These are phyloP conservation scores for Cylindricascospora bacillispora DNA, from an alignment of 1,139 yeast species.

Conservation along the genomic window DNA sequence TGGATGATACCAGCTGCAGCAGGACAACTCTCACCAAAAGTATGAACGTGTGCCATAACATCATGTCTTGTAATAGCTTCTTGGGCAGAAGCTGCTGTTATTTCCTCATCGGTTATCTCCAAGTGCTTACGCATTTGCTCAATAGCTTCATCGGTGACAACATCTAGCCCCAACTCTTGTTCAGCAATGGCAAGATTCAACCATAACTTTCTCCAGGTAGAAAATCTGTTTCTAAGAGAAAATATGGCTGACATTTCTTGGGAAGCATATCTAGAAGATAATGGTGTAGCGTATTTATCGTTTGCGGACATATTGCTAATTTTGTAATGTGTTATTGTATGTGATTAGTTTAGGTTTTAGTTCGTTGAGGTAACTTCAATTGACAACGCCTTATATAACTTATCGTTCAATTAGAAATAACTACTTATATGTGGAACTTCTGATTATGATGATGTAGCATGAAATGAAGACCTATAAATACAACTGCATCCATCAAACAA, in stretches of 20 bases:
- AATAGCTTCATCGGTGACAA: slow-evolving; percentile 83
- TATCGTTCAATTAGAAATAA: background rate
- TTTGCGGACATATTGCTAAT: slow-evolving; percentile 30
- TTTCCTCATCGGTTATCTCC: slow-evolving; percentile 83
- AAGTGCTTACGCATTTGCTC: slow-evolving; percentile 70
- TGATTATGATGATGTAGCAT: no score
- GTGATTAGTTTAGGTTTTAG: slow-evolving; percentile 1
- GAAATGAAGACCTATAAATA: no score
- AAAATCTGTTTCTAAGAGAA: slow-evolving; percentile 85
- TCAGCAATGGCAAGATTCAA: slow-evolving; percentile 92
- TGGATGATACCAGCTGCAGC: slow-evolving; percentile 97
- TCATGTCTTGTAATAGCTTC: slow-evolving; percentile 98
- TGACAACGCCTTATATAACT: background rate
- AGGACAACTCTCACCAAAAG: slow-evolving; percentile 85
- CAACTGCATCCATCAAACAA: no score
- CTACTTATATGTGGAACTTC: background rate
- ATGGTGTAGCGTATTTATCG: slow-evolving; percentile 80
- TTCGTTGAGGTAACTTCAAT: background rate
- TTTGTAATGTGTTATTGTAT: background rate
- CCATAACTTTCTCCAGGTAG: slow-evolving; percentile 99
- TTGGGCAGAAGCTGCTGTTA: slow-evolving; percentile 76
- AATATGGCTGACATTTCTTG: slow-evolving; percentile 91
- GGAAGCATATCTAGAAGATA: slow-evolving; percentile 94
- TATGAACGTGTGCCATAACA: slow-evolving; percentile 98
- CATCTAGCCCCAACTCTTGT: slow-evolving; percentile 71